These are phyloP conservation scores for Polytolypa hystricis DNA, from an alignment of 2,329 filamentous ascomycete genomes.

Conservation along the genomic window DNA sequence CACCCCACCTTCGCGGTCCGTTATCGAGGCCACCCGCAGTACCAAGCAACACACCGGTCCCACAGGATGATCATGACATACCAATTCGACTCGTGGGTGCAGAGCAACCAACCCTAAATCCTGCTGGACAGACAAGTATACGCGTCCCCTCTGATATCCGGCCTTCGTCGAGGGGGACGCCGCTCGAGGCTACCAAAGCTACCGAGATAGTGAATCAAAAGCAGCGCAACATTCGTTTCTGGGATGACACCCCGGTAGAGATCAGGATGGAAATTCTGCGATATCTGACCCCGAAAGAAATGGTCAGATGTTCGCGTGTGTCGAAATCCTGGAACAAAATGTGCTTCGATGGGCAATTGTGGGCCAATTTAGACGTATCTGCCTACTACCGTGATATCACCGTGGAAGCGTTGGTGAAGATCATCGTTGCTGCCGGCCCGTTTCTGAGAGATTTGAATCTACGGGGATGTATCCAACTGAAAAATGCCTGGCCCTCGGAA, in stretches of 20 bases:
- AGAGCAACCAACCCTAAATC: conserved; percentile 30
- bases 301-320: conserved; percentile 66
- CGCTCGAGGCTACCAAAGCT: conserved; percentile 21
- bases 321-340: conserved; percentile 67
- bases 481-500: conserved; percentile 66
- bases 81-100: conserved; percentile 46
- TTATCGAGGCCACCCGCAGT: conserved; percentile 44
- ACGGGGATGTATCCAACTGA: conserved; percentile 78
- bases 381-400: conserved; percentile 83
- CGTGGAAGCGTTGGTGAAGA: conserved; percentile 68
- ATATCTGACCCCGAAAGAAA: conserved; percentile 66
- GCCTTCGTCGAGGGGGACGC: conserved; percentile 29
- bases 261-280: conserved; percentile 66
- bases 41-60: conserved; percentile 33
- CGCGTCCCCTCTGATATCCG: conserved; percentile 55
- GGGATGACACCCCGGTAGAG: conserved; percentile 72
- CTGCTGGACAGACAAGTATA: conserved; percentile 38
- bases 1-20: conserved; percentile 45
- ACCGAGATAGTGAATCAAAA: conserved; percentile 22
- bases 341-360: conserved; percentile 92
- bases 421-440: conserved; percentile 73
- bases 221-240: conserved; percentile 51
- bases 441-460: conserved; percentile 88
- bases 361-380: conserved; percentile 72
- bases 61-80: conserved; percentile 43